These are phyloP conservation scores for Licmophora abbreviata DNA, from an alignment of 108 stramenopile genomes.

Conservation along the genomic window DNA sequence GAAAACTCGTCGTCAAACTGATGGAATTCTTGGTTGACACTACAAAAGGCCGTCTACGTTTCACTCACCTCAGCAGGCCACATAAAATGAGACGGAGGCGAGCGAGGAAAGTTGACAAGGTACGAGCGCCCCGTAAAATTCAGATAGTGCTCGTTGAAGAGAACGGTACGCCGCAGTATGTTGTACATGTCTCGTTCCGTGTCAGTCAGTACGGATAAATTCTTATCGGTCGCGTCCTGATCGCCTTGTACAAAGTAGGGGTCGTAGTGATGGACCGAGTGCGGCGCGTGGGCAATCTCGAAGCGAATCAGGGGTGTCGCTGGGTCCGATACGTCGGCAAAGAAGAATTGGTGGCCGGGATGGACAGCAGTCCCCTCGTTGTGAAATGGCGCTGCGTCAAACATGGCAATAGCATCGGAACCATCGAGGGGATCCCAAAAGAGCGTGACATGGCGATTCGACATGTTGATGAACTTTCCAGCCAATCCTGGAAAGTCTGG, in stretches of 20 bases:
- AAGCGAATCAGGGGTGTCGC: slow-evolving; percentile 15
- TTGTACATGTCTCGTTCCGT: slow-evolving; percentile 43
- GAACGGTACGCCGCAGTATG: slow-evolving; percentile 19
- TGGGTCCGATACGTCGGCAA: slow-evolving; percentile 23
- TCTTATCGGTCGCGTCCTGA: slow-evolving; percentile 44
- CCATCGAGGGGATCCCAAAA: slow-evolving; percentile 55
- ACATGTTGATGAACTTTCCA: slow-evolving; percentile 73
- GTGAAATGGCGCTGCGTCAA: slow-evolving; percentile 30
- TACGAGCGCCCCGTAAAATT: slow-evolving; percentile 33
- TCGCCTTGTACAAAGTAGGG: slow-evolving; percentile 52
- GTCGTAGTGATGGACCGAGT: slow-evolving; percentile 52
- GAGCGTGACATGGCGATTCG: slow-evolving; percentile 18
- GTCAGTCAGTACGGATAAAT: slow-evolving; percentile 28
- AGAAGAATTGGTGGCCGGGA: slow-evolving; percentile 52
- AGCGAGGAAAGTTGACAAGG: slow-evolving; percentile 33
- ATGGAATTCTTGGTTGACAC: too few species aligned
- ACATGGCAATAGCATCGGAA: slow-evolving; percentile 20
- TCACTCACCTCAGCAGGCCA: slow-evolving; percentile 73
- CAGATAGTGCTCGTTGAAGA: slow-evolving; percentile 5
- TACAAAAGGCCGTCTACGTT: too few species aligned
- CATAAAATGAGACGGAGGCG: slow-evolving; percentile 47
- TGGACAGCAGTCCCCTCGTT: slow-evolving; percentile 47
- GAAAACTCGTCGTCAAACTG: too few species aligned
- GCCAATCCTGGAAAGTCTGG: slow-evolving; percentile 55
- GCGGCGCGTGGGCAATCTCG: slow-evolving; percentile 31